phyloP scores from a whole-genome alignment of 2,329 filamentous ascomycete genomes.

The Lachnellula occidentalis region DNA sequence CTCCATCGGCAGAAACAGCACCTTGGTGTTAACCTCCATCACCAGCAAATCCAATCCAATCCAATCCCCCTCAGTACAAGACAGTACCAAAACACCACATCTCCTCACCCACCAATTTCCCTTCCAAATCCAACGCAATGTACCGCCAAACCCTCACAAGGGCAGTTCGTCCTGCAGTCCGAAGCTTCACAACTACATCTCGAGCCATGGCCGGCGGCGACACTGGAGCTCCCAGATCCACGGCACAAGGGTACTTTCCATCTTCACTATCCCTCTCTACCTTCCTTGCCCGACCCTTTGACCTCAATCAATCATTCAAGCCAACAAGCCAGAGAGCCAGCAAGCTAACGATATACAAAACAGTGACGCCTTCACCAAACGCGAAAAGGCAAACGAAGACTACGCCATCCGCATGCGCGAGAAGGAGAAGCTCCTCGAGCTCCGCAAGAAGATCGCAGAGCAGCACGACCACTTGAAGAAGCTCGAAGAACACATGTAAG shows the following conservation, averaged over 20 bases:
- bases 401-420: slow-evolving; percentile 82
- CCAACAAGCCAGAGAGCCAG: neutral
- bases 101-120: slow-evolving; percentile 9
- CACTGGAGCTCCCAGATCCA: slow-evolving; percentile 28
- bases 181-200: slow-evolving; percentile 38
- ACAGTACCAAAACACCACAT: slow-evolving; percentile 14
- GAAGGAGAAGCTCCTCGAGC: slow-evolving; percentile 77
- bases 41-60: slow-evolving; percentile 1
- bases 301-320: neutral
- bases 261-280: neutral
- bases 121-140: slow-evolving; percentile 45
- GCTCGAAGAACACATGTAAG: slow-evolving; percentile 82
- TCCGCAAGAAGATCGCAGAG: slow-evolving; percentile 67
- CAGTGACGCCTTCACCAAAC: slow-evolving; percentile 88
- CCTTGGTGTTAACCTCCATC: slow-evolving; percentile 14
- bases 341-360: slow-evolving; percentile 16
- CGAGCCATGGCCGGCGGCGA: slow-evolving; percentile 62
- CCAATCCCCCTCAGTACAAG: slow-evolving; percentile 15
- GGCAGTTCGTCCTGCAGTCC: slow-evolving; percentile 41
- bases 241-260: slow-evolving; percentile 18
- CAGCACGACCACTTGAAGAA: slow-evolving; percentile 81
- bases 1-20: slow-evolving; percentile 16
- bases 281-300: neutral
- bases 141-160: slow-evolving; percentile 54
- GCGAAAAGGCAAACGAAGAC: slow-evolving; percentile 83